These are phyloP conservation scores for Teratosphaeriaceae sp. DNA, from an alignment of 2,329 filamentous ascomycete species.

Conservation along the genomic window DNA sequence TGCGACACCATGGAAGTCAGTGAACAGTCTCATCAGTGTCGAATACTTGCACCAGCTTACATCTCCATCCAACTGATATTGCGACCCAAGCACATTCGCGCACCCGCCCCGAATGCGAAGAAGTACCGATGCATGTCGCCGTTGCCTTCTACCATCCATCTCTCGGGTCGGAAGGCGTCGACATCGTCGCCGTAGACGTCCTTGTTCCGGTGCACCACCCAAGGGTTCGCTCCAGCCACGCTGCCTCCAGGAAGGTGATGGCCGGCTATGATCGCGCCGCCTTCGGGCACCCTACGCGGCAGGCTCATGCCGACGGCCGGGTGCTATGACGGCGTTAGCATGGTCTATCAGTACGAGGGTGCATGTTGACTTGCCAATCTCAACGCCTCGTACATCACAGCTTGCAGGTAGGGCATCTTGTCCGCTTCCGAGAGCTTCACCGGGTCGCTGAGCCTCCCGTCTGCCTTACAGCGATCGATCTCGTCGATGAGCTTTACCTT, in stretches of 20 bases:
- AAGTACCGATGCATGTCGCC: constrained; percentile 27
- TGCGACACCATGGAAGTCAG: too few species aligned
- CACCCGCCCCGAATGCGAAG: constrained; percentile 30
- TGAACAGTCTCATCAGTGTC: too few species aligned
- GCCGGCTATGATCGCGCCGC: constrained; percentile 32
- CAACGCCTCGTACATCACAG: constrained; percentile 39
- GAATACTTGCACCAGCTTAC: too few species aligned
- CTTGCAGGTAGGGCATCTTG: constrained; percentile 36
- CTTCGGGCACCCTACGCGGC: constrained; percentile 33
- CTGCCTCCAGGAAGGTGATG: constrained; percentile 26
- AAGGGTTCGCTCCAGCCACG: constrained; percentile 24
- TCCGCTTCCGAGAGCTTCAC: constrained; percentile 27
- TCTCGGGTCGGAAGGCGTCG: constrained; percentile 29
- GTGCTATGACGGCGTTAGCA: constrained; percentile 28
- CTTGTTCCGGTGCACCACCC: constrained; percentile 28
- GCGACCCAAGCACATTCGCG: constrained; percentile 23
- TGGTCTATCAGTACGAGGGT: constrained; percentile 14
- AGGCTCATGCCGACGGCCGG: constrained; percentile 37
- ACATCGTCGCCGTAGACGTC: constrained; percentile 27
- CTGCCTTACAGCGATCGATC: constrained; percentile 22
- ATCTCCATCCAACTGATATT: constrained; percentile 28
- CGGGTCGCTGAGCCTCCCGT: constrained; percentile 24
- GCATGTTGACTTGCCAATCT: constrained; percentile 18
- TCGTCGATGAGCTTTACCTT: constrained; percentile 30
- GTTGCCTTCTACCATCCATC: constrained; percentile 27